Conservation (phyloP, 306 rosid species). For the Medicago lupulina region DNA sequence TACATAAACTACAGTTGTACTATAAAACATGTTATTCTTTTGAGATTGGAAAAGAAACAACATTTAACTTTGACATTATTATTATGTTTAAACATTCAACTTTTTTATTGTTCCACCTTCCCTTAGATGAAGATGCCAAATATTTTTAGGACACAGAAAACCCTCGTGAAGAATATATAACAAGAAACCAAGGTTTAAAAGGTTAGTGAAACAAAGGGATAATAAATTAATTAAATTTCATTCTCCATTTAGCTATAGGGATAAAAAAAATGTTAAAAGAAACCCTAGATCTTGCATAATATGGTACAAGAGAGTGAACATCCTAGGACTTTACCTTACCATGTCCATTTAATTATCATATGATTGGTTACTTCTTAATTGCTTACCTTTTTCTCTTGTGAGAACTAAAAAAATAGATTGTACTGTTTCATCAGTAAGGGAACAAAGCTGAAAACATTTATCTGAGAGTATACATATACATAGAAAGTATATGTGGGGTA, state of each 20-base stretch:
- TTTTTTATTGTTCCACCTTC: neutral
- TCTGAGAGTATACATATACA: neutral
- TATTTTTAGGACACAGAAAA: neutral
- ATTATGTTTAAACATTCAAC: neutral
- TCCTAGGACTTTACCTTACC: conserved; percentile 25
- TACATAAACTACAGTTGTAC: neutral
- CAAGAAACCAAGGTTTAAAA: neutral
- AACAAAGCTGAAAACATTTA: conserved; percentile 9
- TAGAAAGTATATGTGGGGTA: conserved; percentile 26
- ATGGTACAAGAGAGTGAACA: conserved; percentile 21
- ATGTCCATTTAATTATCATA: conserved; percentile 2
- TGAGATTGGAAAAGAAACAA: neutral
- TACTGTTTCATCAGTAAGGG: neutral
- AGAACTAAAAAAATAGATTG: neutral
- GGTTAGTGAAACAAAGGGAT: neutral
- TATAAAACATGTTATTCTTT: neutral
- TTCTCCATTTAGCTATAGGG: neutral
- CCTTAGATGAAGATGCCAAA: neutral
- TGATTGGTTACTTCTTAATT: neutral
- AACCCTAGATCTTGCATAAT: conserved; percentile 27
- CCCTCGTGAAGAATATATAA: neutral
- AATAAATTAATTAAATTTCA: neutral
- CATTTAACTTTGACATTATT: too few species aligned
- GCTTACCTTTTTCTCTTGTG: neutral
- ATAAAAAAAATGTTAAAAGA: neutral